Conservation (phyloP, 2,329 filamentous ascomycete genomes). For the Claviceps sp. region DNA sequence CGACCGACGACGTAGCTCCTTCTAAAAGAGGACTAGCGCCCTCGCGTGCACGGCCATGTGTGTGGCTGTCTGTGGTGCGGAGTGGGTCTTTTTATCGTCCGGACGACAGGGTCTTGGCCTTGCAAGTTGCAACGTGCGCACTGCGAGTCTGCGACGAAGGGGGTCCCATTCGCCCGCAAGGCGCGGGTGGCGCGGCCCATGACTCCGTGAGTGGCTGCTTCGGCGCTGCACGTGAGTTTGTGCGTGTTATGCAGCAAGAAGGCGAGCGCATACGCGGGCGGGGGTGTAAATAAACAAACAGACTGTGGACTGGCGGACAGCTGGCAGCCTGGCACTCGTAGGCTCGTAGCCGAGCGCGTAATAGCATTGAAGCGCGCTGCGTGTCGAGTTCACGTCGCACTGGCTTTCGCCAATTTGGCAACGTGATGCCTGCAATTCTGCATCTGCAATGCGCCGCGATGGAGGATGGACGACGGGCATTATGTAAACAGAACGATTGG, state of each 20-base stretch:
- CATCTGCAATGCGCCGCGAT: background rate
- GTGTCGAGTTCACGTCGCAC: too few species aligned
- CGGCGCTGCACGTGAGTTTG: background rate
- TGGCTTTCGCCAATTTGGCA: background rate
- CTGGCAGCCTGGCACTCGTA: too few species aligned
- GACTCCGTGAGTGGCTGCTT: constrained; percentile 1
- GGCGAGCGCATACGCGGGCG: background rate
- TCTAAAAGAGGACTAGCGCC: background rate
- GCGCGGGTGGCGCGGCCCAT: background rate
- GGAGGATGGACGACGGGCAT: too few species aligned
- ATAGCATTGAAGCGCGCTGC: background rate
- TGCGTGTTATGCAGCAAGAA: background rate
- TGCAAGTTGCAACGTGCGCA: too few species aligned
- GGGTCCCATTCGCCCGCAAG: background rate
- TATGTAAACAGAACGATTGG: too few species aligned
- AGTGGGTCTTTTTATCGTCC: constrained; percentile 1
- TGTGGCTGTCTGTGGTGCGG: background rate
- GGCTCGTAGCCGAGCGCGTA: too few species aligned
- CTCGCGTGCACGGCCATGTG: background rate
- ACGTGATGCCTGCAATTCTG: background rate
- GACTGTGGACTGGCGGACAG: background rate
- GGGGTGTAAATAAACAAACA: background rate
- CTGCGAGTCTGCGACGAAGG: too few species aligned
- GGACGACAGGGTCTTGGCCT: background rate
- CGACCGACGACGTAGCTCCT: background rate